phyloP scores from a whole-genome alignment of 2,329 filamentous ascomycete species.

The Pseudocercospora macadamiae region DNA sequence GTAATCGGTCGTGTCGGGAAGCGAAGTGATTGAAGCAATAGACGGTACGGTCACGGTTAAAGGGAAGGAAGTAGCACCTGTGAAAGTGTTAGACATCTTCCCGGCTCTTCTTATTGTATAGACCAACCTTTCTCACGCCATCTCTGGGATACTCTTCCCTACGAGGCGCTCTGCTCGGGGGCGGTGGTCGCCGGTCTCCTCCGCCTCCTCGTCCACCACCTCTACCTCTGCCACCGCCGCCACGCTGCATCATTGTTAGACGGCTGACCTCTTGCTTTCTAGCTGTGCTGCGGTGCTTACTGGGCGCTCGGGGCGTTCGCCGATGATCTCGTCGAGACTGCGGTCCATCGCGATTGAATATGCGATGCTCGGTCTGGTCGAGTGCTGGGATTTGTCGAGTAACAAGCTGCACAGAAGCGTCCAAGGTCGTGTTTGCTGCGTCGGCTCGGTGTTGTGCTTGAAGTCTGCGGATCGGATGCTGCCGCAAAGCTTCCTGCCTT shows the following conservation, averaged over 20 bases:
- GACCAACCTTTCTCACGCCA: constrained; percentile 81
- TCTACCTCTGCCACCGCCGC: constrained; percentile 29
- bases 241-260: constrained; percentile 24
- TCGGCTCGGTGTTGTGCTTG: neutral
- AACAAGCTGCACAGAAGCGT: neutral
- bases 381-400: neutral
- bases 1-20: constrained; percentile 11
- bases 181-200: constrained; percentile 44
- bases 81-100: constrained; percentile 12
- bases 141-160: constrained; percentile 69
- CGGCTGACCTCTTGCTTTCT: neutral
- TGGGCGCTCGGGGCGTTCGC: constrained; percentile 59
- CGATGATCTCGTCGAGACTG: constrained; percentile 66
- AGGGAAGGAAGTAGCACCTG: constrained; percentile 49
- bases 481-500: neutral
- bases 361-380: neutral
- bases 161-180: constrained; percentile 66
- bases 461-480: neutral
- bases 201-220: constrained; percentile 31
- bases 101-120: neutral
- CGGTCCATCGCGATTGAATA: constrained; percentile 58
- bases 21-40: no score
- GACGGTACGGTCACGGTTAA: constrained; percentile 41
- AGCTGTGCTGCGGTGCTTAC: constrained; percentile 15
- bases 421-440: neutral